Base-by-base conservation (phyloP, 1,284 basidiomycete genomes). In the Pholiota adiposa region DNA sequence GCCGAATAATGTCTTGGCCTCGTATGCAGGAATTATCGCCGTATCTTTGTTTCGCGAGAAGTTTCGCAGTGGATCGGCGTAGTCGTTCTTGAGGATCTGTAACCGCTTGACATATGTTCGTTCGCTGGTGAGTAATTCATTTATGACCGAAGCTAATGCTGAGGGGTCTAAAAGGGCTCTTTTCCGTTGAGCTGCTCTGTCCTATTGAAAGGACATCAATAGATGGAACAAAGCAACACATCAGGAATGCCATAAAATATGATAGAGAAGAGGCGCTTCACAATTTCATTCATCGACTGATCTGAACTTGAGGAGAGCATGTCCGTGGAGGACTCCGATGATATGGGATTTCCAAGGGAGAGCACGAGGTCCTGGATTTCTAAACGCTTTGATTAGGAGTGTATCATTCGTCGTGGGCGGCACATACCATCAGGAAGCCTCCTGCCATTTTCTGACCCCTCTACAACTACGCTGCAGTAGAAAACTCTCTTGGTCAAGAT, bases 1-100 rank as follows among this genome's bases (percentile, higher is more conserved):
- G 53, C 94, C 94, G 67, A 98, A 98, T 27, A 98, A 81, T 0
- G 87, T 90, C 67, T 95, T 97, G 21, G 96, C 94, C 70, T 97
- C 93, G 72, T 97, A 97, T 18, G 87, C 78, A 2, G 92, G 90
- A 51, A 98, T 85, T 67, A 98, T 94, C 44, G 90, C 87, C 0
- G 92, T 94, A 64, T 91, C 90, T 69, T 93, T 92, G 71, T 84
- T 88, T 60, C 86, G 84, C 27, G 97, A 88, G 71, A 96, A 97
- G 55, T 85, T 85, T 21, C 95, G 87, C 21, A 98, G 80, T 2
- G 95, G 96, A 72, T 96, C 91, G 38, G 96, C 96, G 71, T 98
- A 98, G 63, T 90, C 86, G 29, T 81, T 74, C 75, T 93, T 93
- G 66, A 94, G 83, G 34, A 84, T 86, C 64, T 82, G 83, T 12